Evolutionary conservation across 306 rosid genomes (phyloP), one percentile per base, ranked within the genome.

Genomic region (Neltuma alba): DNA sequence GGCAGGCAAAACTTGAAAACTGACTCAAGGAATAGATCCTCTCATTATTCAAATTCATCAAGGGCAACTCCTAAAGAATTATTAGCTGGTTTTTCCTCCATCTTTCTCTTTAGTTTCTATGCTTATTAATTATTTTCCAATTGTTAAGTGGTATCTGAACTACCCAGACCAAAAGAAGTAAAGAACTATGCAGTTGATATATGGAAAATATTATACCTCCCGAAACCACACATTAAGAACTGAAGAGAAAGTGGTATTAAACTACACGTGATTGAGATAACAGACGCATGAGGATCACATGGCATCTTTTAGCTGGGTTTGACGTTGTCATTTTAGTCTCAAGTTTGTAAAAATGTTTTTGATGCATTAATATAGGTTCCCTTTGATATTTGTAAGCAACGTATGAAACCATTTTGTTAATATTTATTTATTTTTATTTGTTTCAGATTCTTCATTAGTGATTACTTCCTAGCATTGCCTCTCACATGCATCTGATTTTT

Each of bases 1-100:
- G 87, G 90, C 72, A 84, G 68, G 2, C 85, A 79, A 72, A 74
- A 76, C 23, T 75, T 81, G 38, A 81, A 66, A 57, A 33, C 58
- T 34, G 75, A 76, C 2, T 11, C 18, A 28, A 40, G 20, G 2
- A 55, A 58, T 40, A 21, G 9, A 4, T 18, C 2, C 15, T 40
- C 68, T 80, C 57, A 8, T 63, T 20, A 1, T 42, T 42, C 77
- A 62, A 14, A 69, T 45, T 68, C 81, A 50, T 80, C 87, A 37
- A 21, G 15, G 9, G 38, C 38, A 81, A 72, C 78, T 67, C 78
- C 79, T 36, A 82, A 18, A 65, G 68, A 76, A 72, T 76, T 81
- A 64, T 57, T 84, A 23, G 76, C 75, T 71, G 87, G 90, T 86
- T 13, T 42, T 75, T 44, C 68, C 70, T 77, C 60, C 0, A n/a